Evolutionary conservation across 1,284 basidiomycete species (phyloP).

Genomic region (Microstroma glucosiphilum): DNA sequence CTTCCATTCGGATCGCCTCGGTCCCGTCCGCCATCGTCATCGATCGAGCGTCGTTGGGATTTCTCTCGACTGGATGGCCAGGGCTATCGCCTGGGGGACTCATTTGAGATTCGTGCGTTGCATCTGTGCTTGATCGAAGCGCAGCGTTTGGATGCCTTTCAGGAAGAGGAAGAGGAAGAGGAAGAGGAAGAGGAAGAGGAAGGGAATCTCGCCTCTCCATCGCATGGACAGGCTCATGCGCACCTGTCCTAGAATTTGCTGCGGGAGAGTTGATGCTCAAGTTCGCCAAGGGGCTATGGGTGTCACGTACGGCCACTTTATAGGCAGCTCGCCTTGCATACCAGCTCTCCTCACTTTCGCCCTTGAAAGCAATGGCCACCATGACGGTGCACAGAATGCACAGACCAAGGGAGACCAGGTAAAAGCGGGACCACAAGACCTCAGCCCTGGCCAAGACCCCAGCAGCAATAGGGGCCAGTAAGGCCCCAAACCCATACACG

Average conservation of each 20-base stretch:
- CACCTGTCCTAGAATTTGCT: too few relatives aligned
- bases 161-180: too few relatives aligned
- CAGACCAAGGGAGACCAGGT: conserved; percentile 21
- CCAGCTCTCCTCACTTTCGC: conserved; percentile 19
- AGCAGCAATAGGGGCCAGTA: conserved; percentile 29
- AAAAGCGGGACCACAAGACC: conserved; percentile 27
- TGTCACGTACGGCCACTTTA: background rate
- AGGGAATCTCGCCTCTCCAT: background rate
- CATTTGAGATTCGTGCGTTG: too few relatives aligned
- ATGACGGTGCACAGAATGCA: conserved; percentile 15
- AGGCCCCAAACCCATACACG: conserved; percentile 30
- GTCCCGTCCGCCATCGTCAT: too few relatives aligned
- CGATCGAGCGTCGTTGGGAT: too few relatives aligned
- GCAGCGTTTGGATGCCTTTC: background rate
- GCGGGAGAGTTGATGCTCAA: background rate
- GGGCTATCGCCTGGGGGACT: too few relatives aligned
- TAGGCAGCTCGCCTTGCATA: conserved; percentile 3
- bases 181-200: too few relatives aligned
- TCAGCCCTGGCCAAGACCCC: conserved; percentile 22
- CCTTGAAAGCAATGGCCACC: conserved; percentile 21
- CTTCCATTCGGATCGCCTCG: too few relatives aligned
- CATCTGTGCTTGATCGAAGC: too few relatives aligned
- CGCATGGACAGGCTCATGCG: too few relatives aligned
- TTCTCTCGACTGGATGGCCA: too few relatives aligned
- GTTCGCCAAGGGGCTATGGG: background rate